Evolutionary conservation across 257 asterid genomes (phyloP).

Genomic region (Solanum verrucosum): DNA sequence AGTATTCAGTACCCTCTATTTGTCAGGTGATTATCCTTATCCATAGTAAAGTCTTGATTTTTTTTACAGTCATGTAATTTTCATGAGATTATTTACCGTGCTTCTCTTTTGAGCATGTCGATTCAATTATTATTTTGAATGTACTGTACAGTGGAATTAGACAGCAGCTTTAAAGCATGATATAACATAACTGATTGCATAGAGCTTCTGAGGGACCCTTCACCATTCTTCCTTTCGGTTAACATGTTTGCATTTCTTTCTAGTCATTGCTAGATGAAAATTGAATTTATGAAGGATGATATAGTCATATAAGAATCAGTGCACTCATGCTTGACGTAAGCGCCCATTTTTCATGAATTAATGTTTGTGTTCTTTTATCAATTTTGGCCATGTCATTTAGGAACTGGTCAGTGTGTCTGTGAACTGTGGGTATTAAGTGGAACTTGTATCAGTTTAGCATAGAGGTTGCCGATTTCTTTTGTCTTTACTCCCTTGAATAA

Average conservation of each 20-base stretch:
- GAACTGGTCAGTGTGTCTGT: not conserved
- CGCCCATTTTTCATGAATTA: not conserved
- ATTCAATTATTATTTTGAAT: not conserved
- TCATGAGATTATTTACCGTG: not conserved
- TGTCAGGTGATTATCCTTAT: conserved; percentile 36
- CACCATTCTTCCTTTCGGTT: not conserved
- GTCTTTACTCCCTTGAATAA: not conserved
- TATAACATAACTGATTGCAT: not conserved
- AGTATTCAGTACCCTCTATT: conserved; percentile 55
- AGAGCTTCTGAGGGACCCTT: not conserved
- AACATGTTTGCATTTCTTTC: not conserved
- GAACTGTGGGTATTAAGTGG: not conserved
- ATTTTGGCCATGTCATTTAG: not conserved
- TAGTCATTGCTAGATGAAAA: not conserved
- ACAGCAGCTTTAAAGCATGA: not conserved
- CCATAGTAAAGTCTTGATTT: not conserved
- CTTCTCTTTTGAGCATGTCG: not conserved
- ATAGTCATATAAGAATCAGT: not conserved
- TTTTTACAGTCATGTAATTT: not conserved
- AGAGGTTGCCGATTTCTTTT: not conserved
- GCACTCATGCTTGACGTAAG: not conserved
- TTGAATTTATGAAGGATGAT: not conserved
- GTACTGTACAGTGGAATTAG: not conserved
- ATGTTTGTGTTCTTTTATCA: not conserved
- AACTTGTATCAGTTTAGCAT: not conserved